Base-by-base conservation (phyloP, 1,139 yeast genomes). In the Hemisphaericaspora xylofermentans region DNA sequence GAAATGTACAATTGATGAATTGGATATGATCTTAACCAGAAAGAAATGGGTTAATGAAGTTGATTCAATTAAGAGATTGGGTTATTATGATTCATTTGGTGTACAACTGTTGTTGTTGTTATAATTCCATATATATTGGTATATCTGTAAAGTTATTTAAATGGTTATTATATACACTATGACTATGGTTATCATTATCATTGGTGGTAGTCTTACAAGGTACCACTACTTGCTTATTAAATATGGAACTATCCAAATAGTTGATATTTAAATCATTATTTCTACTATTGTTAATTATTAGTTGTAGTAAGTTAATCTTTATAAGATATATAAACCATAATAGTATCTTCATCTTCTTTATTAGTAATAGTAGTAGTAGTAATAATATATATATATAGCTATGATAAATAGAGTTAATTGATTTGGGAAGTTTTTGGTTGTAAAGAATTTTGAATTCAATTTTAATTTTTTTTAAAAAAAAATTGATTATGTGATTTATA, bases 291-390 rank as follows among this genome's bases (percentile, higher is more conserved):
- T 61, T 56, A 27, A 71, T 63, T n/a, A 71, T 49, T 18, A 68
- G 54, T 42, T 63, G 71, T 35, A 71, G 56, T 28, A 71, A 45
- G 45, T 71, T 71, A 31, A 66, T 57, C 50, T 71, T 70, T 39
- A 71, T 54, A 31, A 65, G 52, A 47, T 71, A 69, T 44, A 71
- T 49, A 19, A 69, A 49, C 46, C 68, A 57, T 30, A 65, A 49
- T 12, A 69, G 45, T 33, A 64, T 44, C 51, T 66, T 66, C 76
- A 71, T 70, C n/a, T n/a, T n/a, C n/a, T n/a, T n/a, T n/a, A n/a
- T n/a, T n/a, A n/a, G n/a, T n/a, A n/a, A n/a, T n/a, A n/a, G n/a
- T n/a, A n/a, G n/a, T n/a, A n/a, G n/a, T n/a, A n/a, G n/a, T n/a
- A n/a, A n/a, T n/a, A n/a, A n/a, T n/a, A n/a, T n/a, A n/a, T n/a